Conservation (phyloP, 176 grass and related monocot genomes). For the Ananas comosus region DNA sequence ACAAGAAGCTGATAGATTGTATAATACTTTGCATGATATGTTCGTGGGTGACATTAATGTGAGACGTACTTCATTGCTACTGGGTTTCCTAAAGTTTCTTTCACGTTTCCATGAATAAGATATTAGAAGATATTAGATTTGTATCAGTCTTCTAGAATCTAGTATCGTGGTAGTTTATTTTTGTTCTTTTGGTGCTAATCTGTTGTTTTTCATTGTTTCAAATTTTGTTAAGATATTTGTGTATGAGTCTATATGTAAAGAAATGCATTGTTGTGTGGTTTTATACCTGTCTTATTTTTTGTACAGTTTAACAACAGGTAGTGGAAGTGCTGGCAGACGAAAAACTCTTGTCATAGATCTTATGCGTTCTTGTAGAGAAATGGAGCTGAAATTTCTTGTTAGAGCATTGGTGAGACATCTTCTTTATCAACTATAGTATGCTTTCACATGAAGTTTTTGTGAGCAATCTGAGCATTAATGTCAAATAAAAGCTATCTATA, state of each 20-base stretch:
- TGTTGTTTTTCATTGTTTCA: not conserved
- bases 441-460: constrained; percentile 6
- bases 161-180: too few relatives aligned
- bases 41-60: too few relatives aligned
- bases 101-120: too few relatives aligned
- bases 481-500: too few relatives aligned
- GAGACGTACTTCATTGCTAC: too few relatives aligned
- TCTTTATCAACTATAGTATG: constrained; percentile 16
- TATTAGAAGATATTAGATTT: too few relatives aligned
- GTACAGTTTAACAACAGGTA: constrained; percentile 67
- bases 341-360: constrained; percentile 79
- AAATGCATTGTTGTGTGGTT: constrained; percentile 5
- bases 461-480: too few relatives aligned
- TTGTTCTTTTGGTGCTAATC: too few relatives aligned
- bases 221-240: not conserved
- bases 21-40: too few relatives aligned
- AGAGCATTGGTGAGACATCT: constrained; percentile 69
- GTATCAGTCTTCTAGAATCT: too few relatives aligned
- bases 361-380: constrained; percentile 92
- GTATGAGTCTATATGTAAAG: constrained; percentile 2
- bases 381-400: constrained; percentile 93
- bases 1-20: too few relatives aligned
- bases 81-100: too few relatives aligned
- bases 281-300: constrained; percentile 21
- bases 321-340: constrained; percentile 67